Evolutionary conservation across 257 asterid species (phyloP), one percentile per base, ranked within the genome.

Genomic region (Buddleja alternifolia): DNA sequence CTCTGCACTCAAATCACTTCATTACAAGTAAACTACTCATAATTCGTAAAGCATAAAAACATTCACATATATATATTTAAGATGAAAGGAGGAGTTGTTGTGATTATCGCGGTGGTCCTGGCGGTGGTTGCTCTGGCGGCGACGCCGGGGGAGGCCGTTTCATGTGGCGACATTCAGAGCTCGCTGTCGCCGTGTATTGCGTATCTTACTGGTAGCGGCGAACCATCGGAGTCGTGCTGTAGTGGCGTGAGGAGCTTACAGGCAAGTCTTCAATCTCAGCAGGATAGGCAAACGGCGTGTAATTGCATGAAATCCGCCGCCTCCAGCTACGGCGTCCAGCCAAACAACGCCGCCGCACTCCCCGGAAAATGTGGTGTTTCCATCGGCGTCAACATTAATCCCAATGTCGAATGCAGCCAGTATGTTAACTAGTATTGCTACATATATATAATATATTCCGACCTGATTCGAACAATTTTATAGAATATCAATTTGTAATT

Each of bases 231-330:
- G 0, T 0, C 54, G 14, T 89, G 96, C 59, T 84, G 94, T 55
- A 10, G 17, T 10, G 87, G 88, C 2, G 85, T 89, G 5, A 63
- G 9, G 55, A 60, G 17, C 10, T 48, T 89, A 40, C 3, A 10
- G 1, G 46, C 52, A 20, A 46, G 61, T 64, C 46, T 77, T 4
- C 65, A 48, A 6, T 77, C 80, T 0, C 73, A 32, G 47, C 77
- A 69, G 46, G 96, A 89, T 48, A 63, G 89, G 62, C 82, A 74
- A 20, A 54, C 78, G 2, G 94, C 78, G 15, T 89, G 96, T 58
- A 21, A 63, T 67, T 89, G 96, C 71, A 2, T 80, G 14, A 84
- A 84, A 63, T 1, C 82, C 8, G 88, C 95, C 6, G 86, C 95
- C 23, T 5, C 81, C 11, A 42, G 71, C 74, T 69, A 8, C 32